These are phyloP conservation scores for Calonectria naviculata DNA, from an alignment of 2,329 filamentous ascomycete genomes.

Conservation along the genomic window DNA sequence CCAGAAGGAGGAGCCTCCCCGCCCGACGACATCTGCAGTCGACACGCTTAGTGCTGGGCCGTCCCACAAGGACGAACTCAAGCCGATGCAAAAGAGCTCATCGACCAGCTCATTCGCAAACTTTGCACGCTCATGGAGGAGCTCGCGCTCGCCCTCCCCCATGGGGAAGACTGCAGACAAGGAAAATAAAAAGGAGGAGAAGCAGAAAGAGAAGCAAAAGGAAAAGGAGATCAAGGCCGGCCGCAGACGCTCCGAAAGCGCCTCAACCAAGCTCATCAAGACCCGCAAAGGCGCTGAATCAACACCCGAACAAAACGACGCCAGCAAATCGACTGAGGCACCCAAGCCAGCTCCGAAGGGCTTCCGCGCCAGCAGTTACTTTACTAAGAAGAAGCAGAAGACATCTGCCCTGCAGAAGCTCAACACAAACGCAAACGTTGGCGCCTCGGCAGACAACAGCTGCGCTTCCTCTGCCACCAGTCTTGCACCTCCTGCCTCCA, in stretches of 20 bases:
- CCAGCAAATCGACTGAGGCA: slow-evolving; percentile 46
- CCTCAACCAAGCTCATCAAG: slow-evolving; percentile 39
- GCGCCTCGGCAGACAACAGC: slow-evolving; percentile 54
- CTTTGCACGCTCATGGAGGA: slow-evolving; percentile 64
- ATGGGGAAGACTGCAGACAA: slow-evolving; percentile 42
- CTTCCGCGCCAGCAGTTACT: slow-evolving; percentile 59
- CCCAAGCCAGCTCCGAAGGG: slow-evolving; percentile 50
- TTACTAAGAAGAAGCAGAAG: slow-evolving; percentile 62
- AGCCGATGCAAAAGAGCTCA: slow-evolving; percentile 49
- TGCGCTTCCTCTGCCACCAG: slow-evolving; percentile 60
- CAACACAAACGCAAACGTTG: slow-evolving; percentile 43
- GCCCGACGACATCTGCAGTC: slow-evolving; percentile 40
- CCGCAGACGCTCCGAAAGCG: slow-evolving; percentile 38
- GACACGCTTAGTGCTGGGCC: slow-evolving; percentile 34
- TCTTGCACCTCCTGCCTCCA: slow-evolving; percentile 54
- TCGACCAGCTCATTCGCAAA: slow-evolving; percentile 59
- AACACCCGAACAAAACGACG: slow-evolving; percentile 38
- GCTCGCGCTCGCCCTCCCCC: slow-evolving; percentile 62
- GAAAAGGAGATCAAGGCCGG: slow-evolving; percentile 35
- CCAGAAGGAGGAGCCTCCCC: slow-evolving; percentile 33
- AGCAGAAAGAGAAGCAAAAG: neutral
- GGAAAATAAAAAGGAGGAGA: slow-evolving; percentile 27
- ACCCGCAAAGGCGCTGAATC: slow-evolving; percentile 43
- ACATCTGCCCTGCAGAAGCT: slow-evolving; percentile 53
- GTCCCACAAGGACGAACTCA: slow-evolving; percentile 33